phyloP scores from a whole-genome alignment of 2,329 filamentous ascomycete genomes.

The Penicillium sp. region DNA sequence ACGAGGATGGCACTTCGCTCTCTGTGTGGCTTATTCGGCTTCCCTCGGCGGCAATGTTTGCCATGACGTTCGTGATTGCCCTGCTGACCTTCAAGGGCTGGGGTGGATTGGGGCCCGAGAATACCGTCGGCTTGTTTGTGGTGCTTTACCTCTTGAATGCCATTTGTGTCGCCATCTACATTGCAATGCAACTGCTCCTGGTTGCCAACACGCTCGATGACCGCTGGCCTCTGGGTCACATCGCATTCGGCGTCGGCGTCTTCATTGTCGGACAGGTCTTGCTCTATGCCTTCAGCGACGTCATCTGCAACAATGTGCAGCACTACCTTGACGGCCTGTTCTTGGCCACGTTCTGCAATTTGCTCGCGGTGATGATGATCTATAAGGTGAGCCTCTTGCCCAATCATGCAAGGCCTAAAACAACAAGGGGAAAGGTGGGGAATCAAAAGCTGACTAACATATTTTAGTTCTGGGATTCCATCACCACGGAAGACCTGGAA shows the following conservation, averaged over 20 bases:
- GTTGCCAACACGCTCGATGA: conserved; percentile 89
- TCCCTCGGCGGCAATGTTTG: conserved; percentile 75
- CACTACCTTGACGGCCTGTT: conserved; percentile 95
- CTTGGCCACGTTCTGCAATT: conserved; percentile 89
- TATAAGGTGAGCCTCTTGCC: conserved; percentile 75
- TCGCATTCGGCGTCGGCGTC: conserved; percentile 84
- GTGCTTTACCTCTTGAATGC: conserved; percentile 90
- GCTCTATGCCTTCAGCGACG: conserved; percentile 82
- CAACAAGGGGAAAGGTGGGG: too few relatives aligned
- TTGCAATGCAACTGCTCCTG: conserved; percentile 81
- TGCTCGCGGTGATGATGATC: conserved; percentile 97
- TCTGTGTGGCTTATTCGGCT: conserved; percentile 90
- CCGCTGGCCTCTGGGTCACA: conserved; percentile 91
- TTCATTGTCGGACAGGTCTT: conserved; percentile 90
- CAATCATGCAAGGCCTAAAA: too few relatives aligned
- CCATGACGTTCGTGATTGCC: conserved; percentile 80
- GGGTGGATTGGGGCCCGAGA: conserved; percentile 79
- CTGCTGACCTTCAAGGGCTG: conserved; percentile 90
- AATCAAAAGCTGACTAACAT: conserved; percentile 28
- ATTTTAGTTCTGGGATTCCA: conserved; percentile 95
- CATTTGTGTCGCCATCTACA: conserved; percentile 79
- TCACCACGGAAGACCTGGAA: conserved; percentile 95
- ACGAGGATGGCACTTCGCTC: conserved; percentile 91
- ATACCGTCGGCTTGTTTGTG: conserved; percentile 84
- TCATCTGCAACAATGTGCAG: conserved; percentile 77